A percentile compares a stretch with the other conserved stretches of the same genome.
phyloP scores from a whole-genome alignment of 345 rosid genomes.

The Linum tenue region DNA sequence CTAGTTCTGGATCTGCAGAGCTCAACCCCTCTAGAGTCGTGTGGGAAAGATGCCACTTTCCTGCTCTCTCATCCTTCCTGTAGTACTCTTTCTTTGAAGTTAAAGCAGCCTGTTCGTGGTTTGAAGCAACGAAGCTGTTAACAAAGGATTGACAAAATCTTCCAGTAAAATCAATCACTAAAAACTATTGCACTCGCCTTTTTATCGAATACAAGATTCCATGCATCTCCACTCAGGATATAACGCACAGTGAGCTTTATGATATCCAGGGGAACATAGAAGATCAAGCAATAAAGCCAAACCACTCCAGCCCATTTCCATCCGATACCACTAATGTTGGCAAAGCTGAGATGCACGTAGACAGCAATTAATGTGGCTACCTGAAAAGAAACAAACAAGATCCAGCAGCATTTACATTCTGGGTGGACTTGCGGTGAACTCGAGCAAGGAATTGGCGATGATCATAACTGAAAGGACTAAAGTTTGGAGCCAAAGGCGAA shows the following conservation, averaged over 20 bases:
- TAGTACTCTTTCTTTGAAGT: conserved; percentile 60
- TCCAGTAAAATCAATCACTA: too few species aligned
- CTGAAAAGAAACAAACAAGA: conserved; percentile 22
- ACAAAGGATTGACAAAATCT: background rate
- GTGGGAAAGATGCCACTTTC: conserved; percentile 59
- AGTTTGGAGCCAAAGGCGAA: background rate
- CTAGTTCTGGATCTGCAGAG: conserved; percentile 46
- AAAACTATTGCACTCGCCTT: too few species aligned
- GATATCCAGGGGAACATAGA: conserved; percentile 71
- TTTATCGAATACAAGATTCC: conserved; percentile 77
- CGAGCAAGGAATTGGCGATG: background rate
- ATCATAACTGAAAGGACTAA: background rate
- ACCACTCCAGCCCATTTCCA: conserved; percentile 98
- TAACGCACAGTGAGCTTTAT: conserved; percentile 72
- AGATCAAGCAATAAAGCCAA: conserved; percentile 77
- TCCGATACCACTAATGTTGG: conserved; percentile 78
- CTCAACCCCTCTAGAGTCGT: conserved; percentile 67
- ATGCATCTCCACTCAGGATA: conserved; percentile 85
- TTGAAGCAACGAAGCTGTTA: background rate
- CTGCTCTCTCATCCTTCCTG: conserved; percentile 67
- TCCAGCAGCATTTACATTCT: background rate
- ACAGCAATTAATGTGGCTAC: conserved; percentile 80
- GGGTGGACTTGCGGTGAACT: background rate
- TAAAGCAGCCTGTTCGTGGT: conserved; percentile 61
- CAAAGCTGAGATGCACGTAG: conserved; percentile 72